Base-by-base conservation (phyloP, 306 rosid genomes). In the Cucurbita ficifolia region DNA sequence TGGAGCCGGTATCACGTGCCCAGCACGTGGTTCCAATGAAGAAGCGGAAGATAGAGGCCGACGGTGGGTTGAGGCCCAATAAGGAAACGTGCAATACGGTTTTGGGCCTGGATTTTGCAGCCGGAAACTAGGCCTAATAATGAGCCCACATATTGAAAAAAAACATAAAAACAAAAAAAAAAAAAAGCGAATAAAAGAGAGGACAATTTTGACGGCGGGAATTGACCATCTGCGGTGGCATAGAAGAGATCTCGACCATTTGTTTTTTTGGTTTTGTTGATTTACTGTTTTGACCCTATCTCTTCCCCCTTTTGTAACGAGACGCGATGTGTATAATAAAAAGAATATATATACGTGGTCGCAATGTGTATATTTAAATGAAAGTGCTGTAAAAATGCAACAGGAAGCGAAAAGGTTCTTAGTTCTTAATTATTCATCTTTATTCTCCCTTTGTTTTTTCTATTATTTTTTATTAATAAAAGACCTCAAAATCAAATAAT, bases 1-100 rank as follows among this genome's bases (percentile, higher is more conserved):
- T 88, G 0, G 86, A 86, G 76, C 96, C 96, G 65, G 76, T 48
- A 11, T 77, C 88, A 42, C 86, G 85, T 76, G 82, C 74, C 0
- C 43, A 62, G 12, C 96, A 81, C 73, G 89, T 90, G 73, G 84
- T 90, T 22, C 98, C 97, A 0, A 80, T 90, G 67, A 93, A 93
- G 85, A 93, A 93, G 83, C 81, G 98, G 22, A 86, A 85, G 82
- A 74, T 90, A 14, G 81, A 82, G 45, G 62, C 72, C 2, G 45
- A 43, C 8, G 55, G 62, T 5, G 72, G 53, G 72, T 18, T 67
- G 2, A 72, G 42, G 74, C 38, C 71, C 10, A 75, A 46, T 10
- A 76, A 43, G 67, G 82, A 79, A 79, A 77, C 63, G 48, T 82
- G 84, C 75, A 86, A 79, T 74, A 69, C 71, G 6, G 86, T 83